Percentiles rank a stretch among this genome's conserved stretches.
These are phyloP conservation scores for Amesomyces nigricolor DNA, from an alignment of 2,329 filamentous ascomycete species.

Conservation along the genomic window DNA sequence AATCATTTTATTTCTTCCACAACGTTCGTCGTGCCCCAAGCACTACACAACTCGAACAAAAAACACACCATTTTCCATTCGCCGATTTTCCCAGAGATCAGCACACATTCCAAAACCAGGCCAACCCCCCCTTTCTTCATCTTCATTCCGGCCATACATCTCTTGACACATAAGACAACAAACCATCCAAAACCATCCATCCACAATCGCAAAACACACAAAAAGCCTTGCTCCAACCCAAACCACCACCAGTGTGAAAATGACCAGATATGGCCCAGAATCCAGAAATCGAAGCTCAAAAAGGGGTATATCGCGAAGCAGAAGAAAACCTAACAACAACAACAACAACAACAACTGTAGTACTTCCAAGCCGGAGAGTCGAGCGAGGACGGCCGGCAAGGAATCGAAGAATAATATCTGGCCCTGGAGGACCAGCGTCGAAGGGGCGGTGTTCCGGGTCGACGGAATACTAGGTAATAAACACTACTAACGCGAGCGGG, in stretches of 20 bases:
- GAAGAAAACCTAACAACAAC: constrained; percentile 1
- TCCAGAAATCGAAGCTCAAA: constrained; percentile 14
- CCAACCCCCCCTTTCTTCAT: constrained; percentile 3
- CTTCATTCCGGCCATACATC: constrained; percentile 7
- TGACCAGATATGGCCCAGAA: background rate
- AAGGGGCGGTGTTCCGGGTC: background rate
- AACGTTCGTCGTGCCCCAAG: constrained; percentile 7
- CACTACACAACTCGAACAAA: background rate
- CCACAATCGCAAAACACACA: background rate
- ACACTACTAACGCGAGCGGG: no score
- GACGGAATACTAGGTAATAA: no score
- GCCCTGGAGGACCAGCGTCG: background rate
- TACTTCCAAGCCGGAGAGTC: background rate
- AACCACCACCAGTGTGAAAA: background rate
- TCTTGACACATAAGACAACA: constrained; percentile 2
- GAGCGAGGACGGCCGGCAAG: constrained; percentile 6
- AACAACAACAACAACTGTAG: constrained; percentile 2
- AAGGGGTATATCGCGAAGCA: constrained; percentile 24
- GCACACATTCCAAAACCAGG: background rate
- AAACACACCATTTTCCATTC: background rate
- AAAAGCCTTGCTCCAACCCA: background rate
- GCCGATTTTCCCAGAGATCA: background rate
- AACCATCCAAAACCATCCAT: background rate
- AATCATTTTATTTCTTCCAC: constrained; percentile 18
- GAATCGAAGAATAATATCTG: constrained; percentile 1